Conservation (phyloP, 345 rosid species). For the Aurinia saxatilis region DNA sequence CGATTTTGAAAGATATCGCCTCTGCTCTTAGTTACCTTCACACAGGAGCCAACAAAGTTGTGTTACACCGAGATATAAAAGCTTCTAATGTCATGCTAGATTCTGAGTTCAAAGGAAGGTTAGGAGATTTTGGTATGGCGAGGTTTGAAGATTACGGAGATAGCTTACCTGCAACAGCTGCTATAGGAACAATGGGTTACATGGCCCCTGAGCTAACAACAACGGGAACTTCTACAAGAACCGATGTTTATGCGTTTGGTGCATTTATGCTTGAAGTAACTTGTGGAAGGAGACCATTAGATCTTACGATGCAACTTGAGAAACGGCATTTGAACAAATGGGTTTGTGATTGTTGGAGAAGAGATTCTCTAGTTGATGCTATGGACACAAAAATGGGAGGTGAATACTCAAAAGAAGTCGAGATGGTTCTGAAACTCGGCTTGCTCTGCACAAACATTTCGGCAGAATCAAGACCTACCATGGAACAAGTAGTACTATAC, state of each 20-base stretch:
- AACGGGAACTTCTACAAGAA: slow-evolving; percentile 29
- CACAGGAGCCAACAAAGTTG: slow-evolving; percentile 44
- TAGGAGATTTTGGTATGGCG: slow-evolving; percentile 91
- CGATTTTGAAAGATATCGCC: slow-evolving; percentile 33
- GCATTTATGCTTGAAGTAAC: slow-evolving; percentile 38
- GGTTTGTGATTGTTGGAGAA: slow-evolving; percentile 30
- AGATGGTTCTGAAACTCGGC: slow-evolving; percentile 38
- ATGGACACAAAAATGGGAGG: slow-evolving; percentile 27
- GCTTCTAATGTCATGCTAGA: slow-evolving; percentile 45
- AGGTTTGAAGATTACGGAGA: slow-evolving; percentile 67
- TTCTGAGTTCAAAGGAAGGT: slow-evolving; percentile 51
- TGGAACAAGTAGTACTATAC: slow-evolving; percentile 33
- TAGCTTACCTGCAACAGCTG: slow-evolving; percentile 51
- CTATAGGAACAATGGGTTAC: slow-evolving; percentile 68
- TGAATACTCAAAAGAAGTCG: slow-evolving; percentile 22
- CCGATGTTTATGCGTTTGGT: slow-evolving; percentile 41
- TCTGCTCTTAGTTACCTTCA: slow-evolving; percentile 36
- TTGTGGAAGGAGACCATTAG: slow-evolving; percentile 56
- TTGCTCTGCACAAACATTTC: slow-evolving; percentile 29
- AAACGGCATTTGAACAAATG: slow-evolving; percentile 27
- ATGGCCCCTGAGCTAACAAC: slow-evolving; percentile 38
- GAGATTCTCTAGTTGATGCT: slow-evolving; percentile 27
- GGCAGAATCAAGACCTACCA: slow-evolving; percentile 32
- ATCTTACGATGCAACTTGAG: slow-evolving; percentile 23
- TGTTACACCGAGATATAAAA: slow-evolving; percentile 45